phyloP scores from a whole-genome alignment of 805 yeast genomes.

The Candida ovalis region DNA sequence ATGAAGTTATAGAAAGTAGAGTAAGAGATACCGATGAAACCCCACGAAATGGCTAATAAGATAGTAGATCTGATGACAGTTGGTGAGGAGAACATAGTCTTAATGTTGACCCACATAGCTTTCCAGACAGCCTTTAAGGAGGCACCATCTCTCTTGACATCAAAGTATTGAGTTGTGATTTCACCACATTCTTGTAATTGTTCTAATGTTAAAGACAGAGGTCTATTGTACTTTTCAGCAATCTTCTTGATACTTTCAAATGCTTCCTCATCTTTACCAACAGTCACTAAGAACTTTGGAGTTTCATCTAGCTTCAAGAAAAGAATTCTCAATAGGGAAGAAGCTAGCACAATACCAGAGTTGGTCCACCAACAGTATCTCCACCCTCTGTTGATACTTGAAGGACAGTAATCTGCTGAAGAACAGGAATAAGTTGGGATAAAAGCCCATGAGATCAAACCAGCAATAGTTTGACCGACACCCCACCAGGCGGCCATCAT shows the following conservation, averaged over 20 bases:
- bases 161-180: constrained; percentile 26
- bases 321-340: constrained; percentile 46
- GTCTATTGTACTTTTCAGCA: constrained; percentile 43
- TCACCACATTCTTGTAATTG: constrained; percentile 44
- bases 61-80: constrained; percentile 41
- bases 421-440: constrained; percentile 48
- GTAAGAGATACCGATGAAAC: constrained; percentile 54
- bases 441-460: constrained; percentile 52
- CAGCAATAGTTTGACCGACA: constrained; percentile 53
- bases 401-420: constrained; percentile 39
- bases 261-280: constrained; percentile 50
- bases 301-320: constrained; percentile 47
- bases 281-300: constrained; percentile 51
- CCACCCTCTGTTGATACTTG: constrained; percentile 55
- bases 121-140: constrained; percentile 26
- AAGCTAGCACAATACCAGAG: constrained; percentile 48
- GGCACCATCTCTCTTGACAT: constrained; percentile 20
- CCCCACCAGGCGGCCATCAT: constrained; percentile 62
- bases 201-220: constrained; percentile 40
- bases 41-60: constrained; percentile 52
- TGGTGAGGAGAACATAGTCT: constrained; percentile 43
- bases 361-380: constrained; percentile 52
- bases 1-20: constrained; percentile 53
- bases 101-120: constrained; percentile 36
- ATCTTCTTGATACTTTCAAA: constrained; percentile 39